Evolutionary conservation across 108 stramenopile genomes (phyloP), one percentile per base, ranked within the genome.

Genomic region (Cyclotella baltica): DNA sequence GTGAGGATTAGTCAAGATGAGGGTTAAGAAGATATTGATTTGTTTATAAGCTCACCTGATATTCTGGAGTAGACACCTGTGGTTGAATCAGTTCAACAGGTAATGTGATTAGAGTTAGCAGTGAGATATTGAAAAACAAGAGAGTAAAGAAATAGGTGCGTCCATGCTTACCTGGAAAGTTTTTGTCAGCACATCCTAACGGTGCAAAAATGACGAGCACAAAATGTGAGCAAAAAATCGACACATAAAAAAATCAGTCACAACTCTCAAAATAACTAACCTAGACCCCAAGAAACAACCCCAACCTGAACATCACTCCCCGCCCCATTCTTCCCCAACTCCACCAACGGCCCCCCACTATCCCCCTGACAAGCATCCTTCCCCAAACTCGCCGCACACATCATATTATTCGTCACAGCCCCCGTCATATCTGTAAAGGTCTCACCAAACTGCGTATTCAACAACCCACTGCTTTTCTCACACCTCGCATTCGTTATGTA

Each of bases 81-180:
- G 40, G 40, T 11, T 10, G 6, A 2, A 65, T 3, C 34, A 34
- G 38, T 19, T 13, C 29, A 27, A 18, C 23, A 52, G 8, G 8
- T 52, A 25, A 20, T 4, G 51, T 52, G 51, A 52, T 25, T 3
- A 53, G n/a, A n/a, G n/a, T 43, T 43, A 11, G 8, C 10, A 43
- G 40, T 43, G 40, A 43, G 13, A 43, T 8, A 13, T 43, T 43
- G 40, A 11, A 43, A 43, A 11, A 13, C 8, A 43, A 43, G 40
- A 43, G 40, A 43, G 8, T 8, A 13, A n/a, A 19, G 29, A 34
- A 34, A 36, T 57, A 31, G 30, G 61, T 25, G 61, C 29, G 47
- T 86, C 86, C n/a, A n/a, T n/a, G n/a, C 13, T 86, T 81, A 34
- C 88, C 88, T n/a, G 83, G 83, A 35, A 85, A 84, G 35, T 58